These are phyloP conservation scores for Parmelia sp. DNA, from an alignment of 495 filamentous ascomycete species.

Conservation along the genomic window DNA sequence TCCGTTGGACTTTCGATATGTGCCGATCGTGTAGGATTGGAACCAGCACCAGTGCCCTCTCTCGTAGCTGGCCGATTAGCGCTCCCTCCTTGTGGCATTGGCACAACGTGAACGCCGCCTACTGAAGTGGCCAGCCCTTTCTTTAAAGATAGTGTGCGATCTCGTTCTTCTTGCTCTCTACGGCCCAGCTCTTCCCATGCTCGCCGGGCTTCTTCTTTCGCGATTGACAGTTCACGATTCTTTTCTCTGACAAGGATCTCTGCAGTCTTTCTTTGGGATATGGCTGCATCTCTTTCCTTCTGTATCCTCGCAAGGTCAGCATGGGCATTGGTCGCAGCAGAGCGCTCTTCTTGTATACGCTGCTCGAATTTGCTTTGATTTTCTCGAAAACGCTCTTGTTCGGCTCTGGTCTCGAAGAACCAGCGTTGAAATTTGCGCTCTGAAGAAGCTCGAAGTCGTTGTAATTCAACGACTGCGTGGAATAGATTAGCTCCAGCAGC, in stretches of 20 bases:
- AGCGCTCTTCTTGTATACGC: constrained; percentile 64
- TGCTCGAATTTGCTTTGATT: constrained; percentile 73
- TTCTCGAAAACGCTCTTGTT: constrained; percentile 80
- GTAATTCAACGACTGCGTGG: constrained; percentile 93
- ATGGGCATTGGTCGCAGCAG: constrained; percentile 57
- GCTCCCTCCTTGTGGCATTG: constrained; percentile 72
- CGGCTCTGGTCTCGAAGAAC: constrained; percentile 90
- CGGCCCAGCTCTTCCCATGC: constrained; percentile 97
- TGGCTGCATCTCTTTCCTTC: constrained; percentile 57
- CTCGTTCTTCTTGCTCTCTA: constrained; percentile 91
- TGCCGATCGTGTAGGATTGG: constrained; percentile 27
- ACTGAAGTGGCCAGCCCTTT: constrained; percentile 85
- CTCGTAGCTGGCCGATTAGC: constrained; percentile 42
- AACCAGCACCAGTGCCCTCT: constrained; percentile 39
- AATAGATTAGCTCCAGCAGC: constrained; percentile 96
- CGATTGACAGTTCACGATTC: constrained; percentile 85
- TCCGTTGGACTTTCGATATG: constrained; percentile 28
- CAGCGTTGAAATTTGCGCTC: constrained; percentile 97
- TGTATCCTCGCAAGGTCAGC: constrained; percentile 58
- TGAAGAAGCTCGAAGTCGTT: constrained; percentile 89
- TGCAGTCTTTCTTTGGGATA: constrained; percentile 33
- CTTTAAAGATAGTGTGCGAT: constrained; percentile 75
- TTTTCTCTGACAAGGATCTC: constrained; percentile 63
- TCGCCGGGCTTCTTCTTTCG: constrained; percentile 89
- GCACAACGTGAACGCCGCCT: constrained; percentile 93